A percentile compares a stretch with the other conserved stretches of the same genome.
Evolutionary conservation across 129 eudicot genomes (phyloP).

Genomic region (Tanacetum coccineum): DNA sequence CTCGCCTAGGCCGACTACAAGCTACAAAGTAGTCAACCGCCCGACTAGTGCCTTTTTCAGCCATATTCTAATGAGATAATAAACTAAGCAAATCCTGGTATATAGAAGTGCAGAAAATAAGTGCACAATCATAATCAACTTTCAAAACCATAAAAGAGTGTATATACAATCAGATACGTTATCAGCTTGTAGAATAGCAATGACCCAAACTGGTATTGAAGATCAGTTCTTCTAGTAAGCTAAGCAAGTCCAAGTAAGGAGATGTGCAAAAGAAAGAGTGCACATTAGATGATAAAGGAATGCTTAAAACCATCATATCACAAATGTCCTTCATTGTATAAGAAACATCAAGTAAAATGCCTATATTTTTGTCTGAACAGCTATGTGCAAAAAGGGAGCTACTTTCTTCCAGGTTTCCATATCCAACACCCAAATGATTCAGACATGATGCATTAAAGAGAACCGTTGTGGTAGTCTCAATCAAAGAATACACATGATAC

Average conservation of each 20-base stretch:
- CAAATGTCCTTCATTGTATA: neutral
- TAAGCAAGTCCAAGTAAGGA: neutral
- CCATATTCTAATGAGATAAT: no score
- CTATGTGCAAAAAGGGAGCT: constrained; percentile 8
- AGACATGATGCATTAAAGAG: neutral
- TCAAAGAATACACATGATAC: neutral
- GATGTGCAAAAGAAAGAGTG: neutral
- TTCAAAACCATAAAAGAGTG: no score
- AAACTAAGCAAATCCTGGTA: no score
- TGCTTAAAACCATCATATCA: neutral
- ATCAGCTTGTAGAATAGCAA: no score
- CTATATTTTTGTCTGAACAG: neutral
- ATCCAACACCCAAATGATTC: neutral
- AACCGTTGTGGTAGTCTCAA: neutral
- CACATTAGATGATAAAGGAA: neutral
- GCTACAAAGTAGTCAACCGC: no score
- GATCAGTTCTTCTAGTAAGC: neutral
- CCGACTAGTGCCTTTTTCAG: no score
- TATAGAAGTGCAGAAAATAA: no score
- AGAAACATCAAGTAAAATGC: neutral
- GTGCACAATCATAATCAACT: no score
- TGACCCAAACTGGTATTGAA: constrained; percentile 3
- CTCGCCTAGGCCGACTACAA: no score
- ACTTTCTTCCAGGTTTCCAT: constrained; percentile 5
- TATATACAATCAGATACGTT: no score